Conservation (phyloP, 352 stramenopile genomes). For the Pythium diclinum region DNA sequence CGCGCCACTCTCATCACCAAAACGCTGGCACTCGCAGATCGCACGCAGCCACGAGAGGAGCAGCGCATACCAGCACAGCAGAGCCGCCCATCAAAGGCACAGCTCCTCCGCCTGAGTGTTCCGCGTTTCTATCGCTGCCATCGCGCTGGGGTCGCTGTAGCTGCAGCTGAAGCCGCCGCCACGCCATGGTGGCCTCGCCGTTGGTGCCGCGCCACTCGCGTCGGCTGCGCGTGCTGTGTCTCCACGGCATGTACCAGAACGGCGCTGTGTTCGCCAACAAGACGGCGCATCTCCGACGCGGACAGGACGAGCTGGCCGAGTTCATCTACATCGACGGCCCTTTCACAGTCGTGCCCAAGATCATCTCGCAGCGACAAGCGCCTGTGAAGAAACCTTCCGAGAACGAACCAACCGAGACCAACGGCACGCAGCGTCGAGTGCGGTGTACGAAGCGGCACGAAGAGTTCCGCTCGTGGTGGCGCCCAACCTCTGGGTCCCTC, state of each 20-base stretch:
- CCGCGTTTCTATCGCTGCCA: neutral
- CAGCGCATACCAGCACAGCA: neutral
- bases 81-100: neutral
- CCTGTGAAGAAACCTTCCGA: constrained; percentile 12
- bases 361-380: constrained; percentile 48
- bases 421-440: constrained; percentile 29
- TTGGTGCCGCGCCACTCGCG: constrained; percentile 23
- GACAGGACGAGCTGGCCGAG: constrained; percentile 40
- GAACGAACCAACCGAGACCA: constrained; percentile 2
- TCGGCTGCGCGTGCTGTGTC: constrained; percentile 67
- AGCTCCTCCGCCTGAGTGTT: neutral
- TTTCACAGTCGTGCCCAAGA: constrained; percentile 68
- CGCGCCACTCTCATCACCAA: neutral
- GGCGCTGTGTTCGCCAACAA: constrained; percentile 60
- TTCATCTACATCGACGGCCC: constrained; percentile 74
- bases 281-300: constrained; percentile 51
- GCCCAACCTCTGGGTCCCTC: constrained; percentile 43
- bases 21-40: neutral
- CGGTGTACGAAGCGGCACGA: constrained; percentile 51
- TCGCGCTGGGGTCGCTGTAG: neutral
- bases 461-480: constrained; percentile 78
- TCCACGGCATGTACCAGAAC: constrained; percentile 88
- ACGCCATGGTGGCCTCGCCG: neutral
- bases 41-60: neutral
- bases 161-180: neutral